A percentile compares a stretch with the other conserved stretches of the same genome.
Conservation (phyloP, 441 rosid genomes). For the Pelargonium australe region DNA sequence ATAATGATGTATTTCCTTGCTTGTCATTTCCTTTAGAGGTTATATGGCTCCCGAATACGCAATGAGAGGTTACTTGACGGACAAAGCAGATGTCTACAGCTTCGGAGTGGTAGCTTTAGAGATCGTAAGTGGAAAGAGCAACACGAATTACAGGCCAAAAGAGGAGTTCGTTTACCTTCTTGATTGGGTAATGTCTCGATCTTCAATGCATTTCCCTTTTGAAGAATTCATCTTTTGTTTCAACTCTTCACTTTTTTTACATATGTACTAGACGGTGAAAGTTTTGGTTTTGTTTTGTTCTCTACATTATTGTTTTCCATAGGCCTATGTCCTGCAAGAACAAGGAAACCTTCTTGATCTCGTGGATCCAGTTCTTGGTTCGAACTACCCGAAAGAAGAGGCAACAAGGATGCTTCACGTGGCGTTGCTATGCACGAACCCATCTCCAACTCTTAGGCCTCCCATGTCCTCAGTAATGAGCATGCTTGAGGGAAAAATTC, state of each 20-base stretch:
- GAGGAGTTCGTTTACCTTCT: conserved; percentile 65
- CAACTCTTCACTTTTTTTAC: conserved; percentile 6
- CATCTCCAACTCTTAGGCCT: conserved; percentile 38
- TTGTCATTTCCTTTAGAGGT: conserved; percentile 28
- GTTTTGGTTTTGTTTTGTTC: conserved; percentile 39
- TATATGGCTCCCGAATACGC: conserved; percentile 56
- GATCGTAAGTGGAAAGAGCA: conserved; percentile 68
- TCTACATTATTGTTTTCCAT: conserved; percentile 7
- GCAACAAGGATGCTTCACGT: conserved; percentile 45
- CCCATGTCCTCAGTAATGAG: conserved; percentile 51
- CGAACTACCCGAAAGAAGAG: conserved; percentile 32
- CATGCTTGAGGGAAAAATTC: conserved; percentile 45
- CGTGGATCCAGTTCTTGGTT: conserved; percentile 43
- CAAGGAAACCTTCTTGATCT: conserved; percentile 51
- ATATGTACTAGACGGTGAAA: conserved; percentile 23
- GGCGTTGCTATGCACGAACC: conserved; percentile 50
- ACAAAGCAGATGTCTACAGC: conserved; percentile 81
- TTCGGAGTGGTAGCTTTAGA: conserved; percentile 70
- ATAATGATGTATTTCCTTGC: too few species aligned
- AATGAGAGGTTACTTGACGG: conserved; percentile 41
- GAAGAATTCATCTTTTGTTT: too few species aligned
- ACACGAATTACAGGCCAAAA: conserved; percentile 63
- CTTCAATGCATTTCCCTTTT: too few species aligned
- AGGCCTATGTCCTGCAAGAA: conserved; percentile 52
- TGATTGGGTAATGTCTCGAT: conserved; percentile 54